Base-by-base conservation (phyloP, 768 basidiomycete genomes). In the Termitomyces heimii region DNA sequence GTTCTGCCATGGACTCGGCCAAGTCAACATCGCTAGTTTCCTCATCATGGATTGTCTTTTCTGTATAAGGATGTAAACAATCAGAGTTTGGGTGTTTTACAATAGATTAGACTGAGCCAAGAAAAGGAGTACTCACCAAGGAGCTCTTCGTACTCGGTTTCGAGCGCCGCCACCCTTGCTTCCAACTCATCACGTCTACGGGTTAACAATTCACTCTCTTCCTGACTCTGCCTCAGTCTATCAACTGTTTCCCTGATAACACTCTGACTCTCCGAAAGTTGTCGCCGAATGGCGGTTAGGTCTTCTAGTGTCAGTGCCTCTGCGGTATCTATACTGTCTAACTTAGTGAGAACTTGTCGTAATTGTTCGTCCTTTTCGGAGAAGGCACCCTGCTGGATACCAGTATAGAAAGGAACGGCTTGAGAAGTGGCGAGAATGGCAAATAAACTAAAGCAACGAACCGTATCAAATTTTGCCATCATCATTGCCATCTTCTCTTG, bases 401-500 rank as follows among this genome's bases (percentile, higher is more conserved):
- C 14, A 22, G 46, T 59, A 47, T 29, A 56, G 54, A 51, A 45
- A 54, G 2, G 20, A 28, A 28, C 26, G 20, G 52, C n/a, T 39
- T 60, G 10, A 59, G 54, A 57, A 53, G 47, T 40, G 14, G 18
- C 18, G 46, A 32, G 40, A 54, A 5, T 59, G 31, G 28, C 43
- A 52, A 47, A 34, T 47, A 47, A 28, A 57, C 45, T 63, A 42
- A 35, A 35, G 43, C 40, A 56, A 75, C 89, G 66, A 62, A 96
- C 96, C 60, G 89, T 82, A 73, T 98, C 95, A 64, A 99, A 96
- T 71, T 96, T 95, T 57, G 96, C 93, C 96, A 99, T 98, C 93
- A 99, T 97, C 63, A 94, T 78, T 9, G 93, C 94, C 91, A 99
- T 92, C 81, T 98, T 98, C 77, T 98, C 96, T 67, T 96, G 94